phyloP scores from a whole-genome alignment of 2,329 filamentous ascomycete genomes.

The Calonectria fujianensis region DNA sequence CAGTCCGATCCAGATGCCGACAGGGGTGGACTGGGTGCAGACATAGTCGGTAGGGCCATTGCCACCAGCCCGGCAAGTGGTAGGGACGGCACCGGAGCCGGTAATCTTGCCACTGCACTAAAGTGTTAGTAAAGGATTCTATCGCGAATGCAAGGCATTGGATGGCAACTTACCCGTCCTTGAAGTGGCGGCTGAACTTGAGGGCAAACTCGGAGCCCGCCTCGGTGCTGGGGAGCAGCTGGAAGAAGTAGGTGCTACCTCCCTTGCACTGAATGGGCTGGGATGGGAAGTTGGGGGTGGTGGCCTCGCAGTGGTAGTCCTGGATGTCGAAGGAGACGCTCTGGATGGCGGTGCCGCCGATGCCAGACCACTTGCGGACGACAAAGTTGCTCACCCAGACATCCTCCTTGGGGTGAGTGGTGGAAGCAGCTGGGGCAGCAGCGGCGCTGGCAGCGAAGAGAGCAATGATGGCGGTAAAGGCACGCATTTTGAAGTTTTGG shows the following conservation, averaged over 20 bases:
- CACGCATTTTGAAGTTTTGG: conserved; percentile 5
- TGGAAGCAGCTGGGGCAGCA: conserved; percentile 5
- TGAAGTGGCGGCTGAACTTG: conserved; percentile 19
- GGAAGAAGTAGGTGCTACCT: conserved; percentile 10
- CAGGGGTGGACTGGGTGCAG: conserved; percentile 11
- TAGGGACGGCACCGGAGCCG: conserved; percentile 2
- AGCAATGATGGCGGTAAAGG: conserved; percentile 6
- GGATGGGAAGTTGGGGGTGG: not conserved
- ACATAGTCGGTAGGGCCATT: conserved; percentile 23
- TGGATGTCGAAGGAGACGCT: conserved; percentile 14
- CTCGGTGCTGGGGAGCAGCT: conserved; percentile 23
- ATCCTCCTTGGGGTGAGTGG: conserved; percentile 14
- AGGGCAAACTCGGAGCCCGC: not conserved
- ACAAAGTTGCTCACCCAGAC: conserved; percentile 26
- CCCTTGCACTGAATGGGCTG: conserved; percentile 5
- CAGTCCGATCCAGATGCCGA: conserved; percentile 7
- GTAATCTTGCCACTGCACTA: not conserved
- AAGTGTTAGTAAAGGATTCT: not conserved
- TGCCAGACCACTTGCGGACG: conserved; percentile 10
- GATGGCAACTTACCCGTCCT: not conserved
- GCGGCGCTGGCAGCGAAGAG: conserved; percentile 14
- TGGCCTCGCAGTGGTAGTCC: conserved; percentile 1
- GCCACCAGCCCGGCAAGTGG: conserved; percentile 6
- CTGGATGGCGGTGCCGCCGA: conserved; percentile 15
- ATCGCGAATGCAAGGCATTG: not conserved